Evolutionary conservation across 163 green algal species (phyloP).

Genomic region (Scenedesmus sp.): DNA sequence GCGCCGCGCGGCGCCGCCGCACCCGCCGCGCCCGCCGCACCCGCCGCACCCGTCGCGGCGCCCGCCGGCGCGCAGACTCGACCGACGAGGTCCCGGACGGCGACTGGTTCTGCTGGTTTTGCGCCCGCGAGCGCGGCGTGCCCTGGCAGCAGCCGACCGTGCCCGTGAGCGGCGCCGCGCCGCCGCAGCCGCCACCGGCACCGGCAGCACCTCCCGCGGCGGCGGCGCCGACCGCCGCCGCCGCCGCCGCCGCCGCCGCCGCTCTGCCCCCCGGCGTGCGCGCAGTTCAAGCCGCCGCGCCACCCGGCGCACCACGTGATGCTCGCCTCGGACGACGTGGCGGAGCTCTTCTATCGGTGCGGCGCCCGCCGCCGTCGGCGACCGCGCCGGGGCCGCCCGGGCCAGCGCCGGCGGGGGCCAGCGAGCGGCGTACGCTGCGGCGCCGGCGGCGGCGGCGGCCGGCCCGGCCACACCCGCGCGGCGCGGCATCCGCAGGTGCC

Average conservation of each 20-base stretch:
- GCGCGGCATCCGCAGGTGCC: constrained; percentile 4
- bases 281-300: constrained; percentile 26
- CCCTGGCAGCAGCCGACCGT: constrained; percentile 7
- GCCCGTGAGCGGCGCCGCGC: too few species aligned
- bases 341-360: constrained; percentile 36
- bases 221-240: too few species aligned
- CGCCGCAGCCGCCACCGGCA: too few species aligned
- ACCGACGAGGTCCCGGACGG: constrained; percentile 42
- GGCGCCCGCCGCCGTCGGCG: constrained; percentile 10
- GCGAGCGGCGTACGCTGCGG: too few species aligned
- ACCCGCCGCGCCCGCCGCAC: background rate
- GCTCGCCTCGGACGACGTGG: constrained; percentile 29
- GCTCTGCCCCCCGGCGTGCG: background rate
- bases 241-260: too few species aligned
- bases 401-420: too few species aligned
- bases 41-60: background rate
- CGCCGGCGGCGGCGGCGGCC: too few species aligned
- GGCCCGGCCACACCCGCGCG: background rate
- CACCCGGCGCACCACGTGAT: background rate
- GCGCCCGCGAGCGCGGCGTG: constrained; percentile 15
- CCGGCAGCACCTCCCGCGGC: too few species aligned
- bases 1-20: background rate
- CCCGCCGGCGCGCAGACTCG: background rate
- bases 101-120: constrained; percentile 55
- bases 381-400: too few species aligned